Base-by-base conservation (phyloP, 441 rosid genomes). In the Melastoma candidum region DNA sequence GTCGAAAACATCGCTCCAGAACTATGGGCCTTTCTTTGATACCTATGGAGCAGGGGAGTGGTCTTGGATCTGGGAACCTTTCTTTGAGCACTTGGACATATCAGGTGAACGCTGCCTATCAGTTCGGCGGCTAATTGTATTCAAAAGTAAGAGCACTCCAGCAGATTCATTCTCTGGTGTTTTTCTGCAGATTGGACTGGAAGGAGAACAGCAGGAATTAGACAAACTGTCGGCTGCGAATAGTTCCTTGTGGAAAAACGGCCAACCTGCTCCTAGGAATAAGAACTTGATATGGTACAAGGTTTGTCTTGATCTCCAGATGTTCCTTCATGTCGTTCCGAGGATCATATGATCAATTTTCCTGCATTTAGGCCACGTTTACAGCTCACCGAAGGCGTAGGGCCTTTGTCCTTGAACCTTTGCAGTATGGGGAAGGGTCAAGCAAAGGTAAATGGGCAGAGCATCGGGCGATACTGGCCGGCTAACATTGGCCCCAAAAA, bases 341-440 rank as follows among this genome's bases (percentile, higher is more conserved):
- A 26, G 44, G 12, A 2, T 36, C 24, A 17, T 32, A 8, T 46
- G 0, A 22, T 25, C 53, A 9, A 57, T 3, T 26, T 27, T 36
- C n/a, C 27, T 10, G 11, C 61, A 45, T 26, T 55, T 60, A 83
- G 87, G 67, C 48, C n/a, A 63, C 60, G 29, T 74, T 81, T 58
- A 46, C 44, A 9, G 66, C 77, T 56, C 82, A 17, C 87, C 11
- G 68, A 72, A 58, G 83, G 92, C 10, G 68, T 60, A 1, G 80
- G 83, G 6, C 85, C 87, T 8, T 47, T 81, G 49, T 83, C 77
- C 39, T 63, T 84, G 24, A 76, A 84, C 54, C 83, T 84, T 17
- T 25, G 76, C 45, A 63, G 78, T 70, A 81, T 84, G 87, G 83
- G 87, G 41, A 84, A 84, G 64, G 85, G 92, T 52, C 80, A 81